phyloP scores from a whole-genome alignment of 2,329 filamentous ascomycete species.

The Thyridium curvatum region DNA sequence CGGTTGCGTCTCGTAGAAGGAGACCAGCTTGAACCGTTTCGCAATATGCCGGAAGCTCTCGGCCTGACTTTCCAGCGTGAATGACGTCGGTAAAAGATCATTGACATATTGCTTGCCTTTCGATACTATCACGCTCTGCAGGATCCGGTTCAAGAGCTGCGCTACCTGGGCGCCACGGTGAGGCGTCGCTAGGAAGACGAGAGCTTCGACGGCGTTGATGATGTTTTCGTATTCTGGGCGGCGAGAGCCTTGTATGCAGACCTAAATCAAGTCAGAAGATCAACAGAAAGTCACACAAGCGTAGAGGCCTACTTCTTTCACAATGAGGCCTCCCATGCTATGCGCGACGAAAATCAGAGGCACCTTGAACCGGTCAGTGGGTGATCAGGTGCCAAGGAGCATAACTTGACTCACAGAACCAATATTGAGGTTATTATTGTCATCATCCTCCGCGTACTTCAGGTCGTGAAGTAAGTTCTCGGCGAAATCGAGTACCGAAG shows the following conservation, averaged over 20 bases:
- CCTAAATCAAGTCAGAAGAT: slow-evolving; percentile 1
- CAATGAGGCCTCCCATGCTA: slow-evolving; percentile 10
- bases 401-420: no score
- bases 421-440: no score
- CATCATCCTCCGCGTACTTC: slow-evolving; percentile 11
- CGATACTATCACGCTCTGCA: slow-evolving; percentile 6
- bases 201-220: slow-evolving; percentile 9
- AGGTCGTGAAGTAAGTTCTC: slow-evolving; percentile 14
- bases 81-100: slow-evolving; percentile 14
- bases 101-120: slow-evolving; percentile 14
- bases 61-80: slow-evolving; percentile 20
- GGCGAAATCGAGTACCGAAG: slow-evolving; percentile 13
- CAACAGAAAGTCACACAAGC: no score
- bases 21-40: slow-evolving; percentile 20
- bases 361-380: no score
- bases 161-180: slow-evolving; percentile 17
- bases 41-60: slow-evolving; percentile 23
- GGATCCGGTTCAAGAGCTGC: slow-evolving; percentile 13
- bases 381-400: no score
- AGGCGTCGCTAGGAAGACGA: slow-evolving; percentile 17
- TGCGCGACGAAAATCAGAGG: slow-evolving; percentile 11
- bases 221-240: slow-evolving; percentile 14
- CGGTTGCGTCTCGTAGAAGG: slow-evolving; percentile 25
- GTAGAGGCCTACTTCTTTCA: slow-evolving; percentile 7
- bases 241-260: slow-evolving; percentile 11